Evolutionary conservation across 768 basidiomycete genomes (phyloP).

Genomic region (Asterophora parasitica): DNA sequence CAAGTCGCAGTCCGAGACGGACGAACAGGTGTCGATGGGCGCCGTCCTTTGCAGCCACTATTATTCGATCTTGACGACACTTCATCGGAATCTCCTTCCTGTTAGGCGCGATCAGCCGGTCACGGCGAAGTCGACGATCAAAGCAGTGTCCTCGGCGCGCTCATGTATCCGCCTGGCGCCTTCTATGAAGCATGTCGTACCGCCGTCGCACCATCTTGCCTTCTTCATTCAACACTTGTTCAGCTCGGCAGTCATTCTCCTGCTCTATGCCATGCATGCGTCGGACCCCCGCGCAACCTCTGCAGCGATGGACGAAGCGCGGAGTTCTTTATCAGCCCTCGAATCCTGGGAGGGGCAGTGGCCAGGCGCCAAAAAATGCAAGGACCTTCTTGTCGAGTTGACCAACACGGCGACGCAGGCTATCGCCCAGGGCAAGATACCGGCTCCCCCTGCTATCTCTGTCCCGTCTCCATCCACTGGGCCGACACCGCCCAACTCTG

Average conservation of each 20-base stretch:
- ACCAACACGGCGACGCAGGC: constrained; percentile 67
- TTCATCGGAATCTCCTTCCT: constrained; percentile 85
- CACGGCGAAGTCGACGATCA: constrained; percentile 67
- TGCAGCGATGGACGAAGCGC: constrained; percentile 80
- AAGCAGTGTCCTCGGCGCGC: constrained; percentile 80
- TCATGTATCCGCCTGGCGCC: constrained; percentile 83
- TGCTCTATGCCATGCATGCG: constrained; percentile 84
- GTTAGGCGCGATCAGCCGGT: constrained; percentile 68
- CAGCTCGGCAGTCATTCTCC: constrained; percentile 81
- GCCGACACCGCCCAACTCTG: constrained; percentile 20
- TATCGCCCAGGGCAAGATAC: constrained; percentile 36
- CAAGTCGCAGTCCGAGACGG: constrained; percentile 68
- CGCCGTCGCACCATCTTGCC: constrained; percentile 80
- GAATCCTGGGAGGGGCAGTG: constrained; percentile 82
- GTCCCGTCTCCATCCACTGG: constrained; percentile 6
- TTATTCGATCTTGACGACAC: constrained; percentile 81
- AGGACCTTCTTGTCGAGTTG: constrained; percentile 69
- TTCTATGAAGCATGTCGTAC: constrained; percentile 78
- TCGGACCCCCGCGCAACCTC: constrained; percentile 58
- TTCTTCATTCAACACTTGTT: constrained; percentile 89
- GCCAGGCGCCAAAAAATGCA: constrained; percentile 87
- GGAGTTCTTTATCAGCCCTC: constrained; percentile 62
- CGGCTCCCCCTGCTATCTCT: constrained; percentile 6
- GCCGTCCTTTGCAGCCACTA: constrained; percentile 86
- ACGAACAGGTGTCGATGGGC: constrained; percentile 82